Percentiles rank a stretch among this genome's conserved stretches.
These are phyloP conservation scores for Verticillium longisporum DNA, from an alignment of 2,329 filamentous ascomycete species.

Conservation along the genomic window DNA sequence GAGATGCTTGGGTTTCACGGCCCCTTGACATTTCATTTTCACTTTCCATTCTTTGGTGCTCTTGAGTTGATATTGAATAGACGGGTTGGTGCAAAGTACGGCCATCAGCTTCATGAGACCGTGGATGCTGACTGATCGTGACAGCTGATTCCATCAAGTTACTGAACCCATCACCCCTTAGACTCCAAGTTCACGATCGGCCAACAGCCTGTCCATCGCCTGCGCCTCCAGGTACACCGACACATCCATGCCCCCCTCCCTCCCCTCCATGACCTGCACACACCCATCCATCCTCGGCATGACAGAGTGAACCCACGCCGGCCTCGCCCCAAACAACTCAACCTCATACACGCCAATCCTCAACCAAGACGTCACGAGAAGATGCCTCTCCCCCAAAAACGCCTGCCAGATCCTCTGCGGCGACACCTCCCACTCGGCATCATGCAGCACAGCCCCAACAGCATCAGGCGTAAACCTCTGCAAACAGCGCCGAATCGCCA, in stretches of 20 bases:
- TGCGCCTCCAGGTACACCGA: conserved; percentile 7
- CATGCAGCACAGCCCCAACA: conserved; percentile 32
- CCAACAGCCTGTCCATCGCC: conserved; percentile 20
- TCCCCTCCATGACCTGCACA: conserved; percentile 26
- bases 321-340: conserved; percentile 24
- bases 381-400: conserved; percentile 33
- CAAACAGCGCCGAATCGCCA: conserved; percentile 26
- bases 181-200: not conserved
- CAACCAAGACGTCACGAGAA: conserved; percentile 37
- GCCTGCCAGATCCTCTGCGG: conserved; percentile 41
- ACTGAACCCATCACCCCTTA: not conserved
- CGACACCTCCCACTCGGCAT: conserved; percentile 31
- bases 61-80: not conserved
- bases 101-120: not conserved
- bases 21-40: not conserved
- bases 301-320: conserved; percentile 29
- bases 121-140: too few species aligned
- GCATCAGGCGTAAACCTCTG: conserved; percentile 26
- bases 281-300: conserved; percentile 36
- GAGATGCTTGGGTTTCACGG: not conserved
- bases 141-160: not conserved
- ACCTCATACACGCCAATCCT: conserved; percentile 29
- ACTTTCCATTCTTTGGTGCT: not conserved
- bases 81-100: not conserved
- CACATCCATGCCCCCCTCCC: not conserved